phyloP scores from a whole-genome alignment of 2,329 filamentous ascomycete species.

The Cryphonectria naterciae region DNA sequence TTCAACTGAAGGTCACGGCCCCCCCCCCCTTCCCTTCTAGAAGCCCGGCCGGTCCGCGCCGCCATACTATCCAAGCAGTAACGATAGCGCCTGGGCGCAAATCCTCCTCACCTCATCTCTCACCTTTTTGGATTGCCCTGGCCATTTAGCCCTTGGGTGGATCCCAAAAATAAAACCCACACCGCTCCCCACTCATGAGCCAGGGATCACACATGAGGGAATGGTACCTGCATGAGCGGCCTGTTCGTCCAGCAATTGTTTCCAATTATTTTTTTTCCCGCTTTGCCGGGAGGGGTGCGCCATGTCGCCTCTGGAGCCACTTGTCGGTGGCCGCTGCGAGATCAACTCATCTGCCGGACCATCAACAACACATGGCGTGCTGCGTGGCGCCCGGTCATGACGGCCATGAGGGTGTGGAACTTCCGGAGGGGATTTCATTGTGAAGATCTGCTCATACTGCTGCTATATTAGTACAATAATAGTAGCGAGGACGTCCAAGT shows the following conservation, averaged over 20 bases:
- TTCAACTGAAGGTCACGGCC: background rate
- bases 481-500: background rate
- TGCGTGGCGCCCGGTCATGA: constrained; percentile 8
- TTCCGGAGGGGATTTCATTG: background rate
- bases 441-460: background rate
- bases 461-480: background rate
- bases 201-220: constrained; percentile 9
- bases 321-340: background rate
- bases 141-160: constrained; percentile 12
- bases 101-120: constrained; percentile 6
- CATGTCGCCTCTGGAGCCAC: background rate
- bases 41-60: constrained; percentile 19
- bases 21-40: background rate
- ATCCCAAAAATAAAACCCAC: constrained; percentile 17
- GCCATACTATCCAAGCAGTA: background rate
- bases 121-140: constrained; percentile 1
- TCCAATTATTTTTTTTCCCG: constrained; percentile 5
- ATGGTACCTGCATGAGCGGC: constrained; percentile 22
- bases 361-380: constrained; percentile 12
- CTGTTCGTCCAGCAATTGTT: constrained; percentile 11
- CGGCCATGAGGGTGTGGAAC: constrained; percentile 2
- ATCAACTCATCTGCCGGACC: constrained; percentile 12
- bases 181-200: constrained; percentile 2
- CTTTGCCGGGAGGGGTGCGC: background rate
- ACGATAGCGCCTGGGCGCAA: constrained; percentile 1